Evolutionary conservation across 768 basidiomycete genomes (phyloP).

Genomic region (Tephrocybe sp.): DNA sequence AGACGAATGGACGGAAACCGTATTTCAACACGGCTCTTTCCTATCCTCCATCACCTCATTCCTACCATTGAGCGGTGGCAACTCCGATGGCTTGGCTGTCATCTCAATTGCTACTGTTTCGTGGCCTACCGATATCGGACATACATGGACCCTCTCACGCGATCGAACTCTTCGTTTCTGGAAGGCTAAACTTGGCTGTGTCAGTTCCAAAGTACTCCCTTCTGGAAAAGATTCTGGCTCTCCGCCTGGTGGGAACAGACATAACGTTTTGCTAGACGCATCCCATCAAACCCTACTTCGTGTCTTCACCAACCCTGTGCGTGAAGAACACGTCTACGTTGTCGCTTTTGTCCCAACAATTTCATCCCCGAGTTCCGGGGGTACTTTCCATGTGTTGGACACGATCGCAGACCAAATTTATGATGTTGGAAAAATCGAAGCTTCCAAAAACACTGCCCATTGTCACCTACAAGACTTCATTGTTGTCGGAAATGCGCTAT

Average conservation of each 20-base stretch:
- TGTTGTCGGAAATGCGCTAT: slow-evolving; percentile 53
- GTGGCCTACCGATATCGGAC: slow-evolving; percentile 70
- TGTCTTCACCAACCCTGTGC: slow-evolving; percentile 47
- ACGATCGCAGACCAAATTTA: slow-evolving; percentile 56
- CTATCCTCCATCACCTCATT: slow-evolving; percentile 66
- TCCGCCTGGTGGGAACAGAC: slow-evolving; percentile 28
- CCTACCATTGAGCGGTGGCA: slow-evolving; percentile 49
- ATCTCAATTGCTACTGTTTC: slow-evolving; percentile 71
- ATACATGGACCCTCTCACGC: slow-evolving; percentile 83
- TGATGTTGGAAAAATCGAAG: slow-evolving; percentile 56
- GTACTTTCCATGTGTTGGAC: slow-evolving; percentile 71
- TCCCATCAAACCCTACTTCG: slow-evolving; percentile 62
- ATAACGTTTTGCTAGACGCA: slow-evolving; percentile 53
- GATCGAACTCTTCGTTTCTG: slow-evolving; percentile 84
- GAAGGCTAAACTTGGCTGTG: slow-evolving; percentile 74
- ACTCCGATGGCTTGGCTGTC: slow-evolving; percentile 53
- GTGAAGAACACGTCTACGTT: slow-evolving; percentile 55
- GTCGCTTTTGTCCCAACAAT: slow-evolving; percentile 74
- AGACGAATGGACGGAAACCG: slow-evolving; percentile 74
- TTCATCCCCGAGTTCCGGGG: slow-evolving; percentile 63
- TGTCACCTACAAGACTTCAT: slow-evolving; percentile 78
- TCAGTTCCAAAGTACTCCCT: slow-evolving; percentile 58
- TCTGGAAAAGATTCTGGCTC: slow-evolving; percentile 30
- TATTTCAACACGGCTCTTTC: slow-evolving; percentile 65
- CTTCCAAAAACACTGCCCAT: slow-evolving; percentile 57